Base-by-base conservation (phyloP, 352 stramenopile species). In the Phytophthora multivora region DNA sequence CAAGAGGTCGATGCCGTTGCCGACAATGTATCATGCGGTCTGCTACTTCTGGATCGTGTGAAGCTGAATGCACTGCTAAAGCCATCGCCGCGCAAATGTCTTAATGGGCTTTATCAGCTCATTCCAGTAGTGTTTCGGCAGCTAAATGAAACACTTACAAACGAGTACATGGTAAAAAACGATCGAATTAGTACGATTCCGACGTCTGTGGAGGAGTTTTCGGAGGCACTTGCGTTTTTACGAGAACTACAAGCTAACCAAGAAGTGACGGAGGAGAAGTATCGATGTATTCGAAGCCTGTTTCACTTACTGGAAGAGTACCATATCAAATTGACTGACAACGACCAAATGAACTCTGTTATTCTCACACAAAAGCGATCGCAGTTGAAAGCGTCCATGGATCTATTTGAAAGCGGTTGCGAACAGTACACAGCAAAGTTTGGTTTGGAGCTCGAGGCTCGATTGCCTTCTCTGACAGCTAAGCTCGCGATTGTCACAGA, bases 351-450 rank as follows among this genome's bases (percentile, higher is more conserved):
- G 45, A 91, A 91, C 36, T 77, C 79, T 11, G 91, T 92, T 53
- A 46, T 92, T 36, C 59, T 92, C 2, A 86, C 85, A 0, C 85
- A 93, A 35, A 90, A 90, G 59, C 76, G 67, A n/a, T 67, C 80
- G 2, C 85, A 92, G 51, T 57, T 93, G 25, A 86, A 83, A 36
- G 84, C 81, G 3, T 92, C 85, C 2, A 91, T 90, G 65, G 83
- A 92, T 38, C 38, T 89, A 2, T 90, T 93, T 51, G 83, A 91
- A 61, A 86, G 55, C 31, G 84, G 69, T 23, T 86, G 75, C 51
- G 80, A 91, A 15, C 73, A 87, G 47, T 93, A 93, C 59, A 84
- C 74, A 11, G 77, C 83, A 7, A 92, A 90, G 41, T 93, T 93
- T 59, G 70, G 74, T 10, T 66, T 90, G 11, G 85, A 93, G 51